These are phyloP conservation scores for Pseudozyma flocculosa DNA, from an alignment of 1,284 basidiomycete genomes.

Conservation along the genomic window DNA sequence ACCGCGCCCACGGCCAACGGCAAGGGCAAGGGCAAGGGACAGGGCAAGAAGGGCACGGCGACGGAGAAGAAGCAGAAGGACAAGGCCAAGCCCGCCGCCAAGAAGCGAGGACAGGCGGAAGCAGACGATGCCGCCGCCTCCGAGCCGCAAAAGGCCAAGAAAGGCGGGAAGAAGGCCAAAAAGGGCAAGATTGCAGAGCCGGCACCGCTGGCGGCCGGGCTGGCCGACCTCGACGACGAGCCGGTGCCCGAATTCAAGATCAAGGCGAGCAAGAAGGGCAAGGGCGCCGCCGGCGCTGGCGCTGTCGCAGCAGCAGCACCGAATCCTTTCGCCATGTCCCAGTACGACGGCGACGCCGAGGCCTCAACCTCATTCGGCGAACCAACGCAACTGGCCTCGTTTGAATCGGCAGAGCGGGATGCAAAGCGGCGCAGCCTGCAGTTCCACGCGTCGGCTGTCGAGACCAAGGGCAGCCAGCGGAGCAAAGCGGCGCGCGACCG, in stretches of 20 bases:
- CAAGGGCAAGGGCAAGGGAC: neutral
- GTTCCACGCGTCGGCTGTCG: constrained; percentile 52
- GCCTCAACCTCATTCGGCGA: constrained; percentile 37
- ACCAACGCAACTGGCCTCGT: constrained; percentile 37
- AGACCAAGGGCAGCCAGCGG: constrained; percentile 27
- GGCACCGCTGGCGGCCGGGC: constrained; percentile 26
- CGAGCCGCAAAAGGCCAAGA: constrained; percentile 11
- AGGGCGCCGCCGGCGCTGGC: constrained; percentile 3
- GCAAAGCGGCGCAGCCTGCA: constrained; percentile 42
- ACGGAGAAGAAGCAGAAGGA: constrained; percentile 5
- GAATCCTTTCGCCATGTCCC: constrained; percentile 26
- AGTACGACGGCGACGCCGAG: constrained; percentile 25
- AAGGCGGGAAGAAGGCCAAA: constrained; percentile 13
- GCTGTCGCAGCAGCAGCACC: no score
- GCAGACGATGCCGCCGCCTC: constrained; percentile 8
- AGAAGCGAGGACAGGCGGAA: constrained; percentile 6
- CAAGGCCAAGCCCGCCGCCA: neutral
- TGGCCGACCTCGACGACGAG: constrained; percentile 34
- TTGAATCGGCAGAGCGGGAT: constrained; percentile 48
- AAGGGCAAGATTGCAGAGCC: constrained; percentile 8
- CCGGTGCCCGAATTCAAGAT: constrained; percentile 24
- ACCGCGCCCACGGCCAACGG: constrained; percentile 7
- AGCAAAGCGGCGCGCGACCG: constrained; percentile 33
- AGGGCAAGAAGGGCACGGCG: constrained; percentile 3
- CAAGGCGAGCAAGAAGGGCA: constrained; percentile 19